Conservation (phyloP, 75 land plant species). For the Selaginella tamariscina region DNA sequence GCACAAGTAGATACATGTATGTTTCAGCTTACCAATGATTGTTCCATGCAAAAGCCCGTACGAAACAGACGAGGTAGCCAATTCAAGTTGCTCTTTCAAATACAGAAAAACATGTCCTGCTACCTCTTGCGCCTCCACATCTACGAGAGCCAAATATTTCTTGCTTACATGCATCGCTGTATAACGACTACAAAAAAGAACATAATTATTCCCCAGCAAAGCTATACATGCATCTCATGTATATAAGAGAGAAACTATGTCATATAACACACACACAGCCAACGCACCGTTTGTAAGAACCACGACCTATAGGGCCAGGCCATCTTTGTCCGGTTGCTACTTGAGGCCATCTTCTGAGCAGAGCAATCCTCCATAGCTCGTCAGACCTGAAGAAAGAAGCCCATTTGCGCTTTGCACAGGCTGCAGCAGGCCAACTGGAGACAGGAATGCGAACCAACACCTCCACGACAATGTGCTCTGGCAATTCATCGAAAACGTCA, state of each 20-base stretch:
- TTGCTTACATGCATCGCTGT: slow-evolving; percentile 52
- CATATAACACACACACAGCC: not conserved
- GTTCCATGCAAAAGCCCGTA: slow-evolving; percentile 78
- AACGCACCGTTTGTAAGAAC: slow-evolving; percentile 45
- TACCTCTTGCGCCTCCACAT: slow-evolving; percentile 54
- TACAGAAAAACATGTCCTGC: slow-evolving; percentile 66
- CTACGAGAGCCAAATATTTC: slow-evolving; percentile 26
- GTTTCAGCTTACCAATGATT: slow-evolving; percentile 49
- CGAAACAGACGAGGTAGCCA: slow-evolving; percentile 36
- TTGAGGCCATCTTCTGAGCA: slow-evolving; percentile 41
- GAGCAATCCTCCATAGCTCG: slow-evolving; percentile 58
- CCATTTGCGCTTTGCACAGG: slow-evolving; percentile 61
- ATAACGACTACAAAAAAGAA: slow-evolving; percentile 45
- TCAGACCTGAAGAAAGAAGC: slow-evolving; percentile 52
- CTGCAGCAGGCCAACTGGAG: slow-evolving; percentile 44
- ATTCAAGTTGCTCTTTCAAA: slow-evolving; percentile 76
- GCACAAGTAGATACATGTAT: slow-evolving; percentile 1
- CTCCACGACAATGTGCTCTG: slow-evolving; percentile 75
- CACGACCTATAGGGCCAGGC: slow-evolving; percentile 80
- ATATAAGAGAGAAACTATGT: not conserved
- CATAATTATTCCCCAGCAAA: not conserved
- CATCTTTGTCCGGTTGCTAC: slow-evolving; percentile 40
- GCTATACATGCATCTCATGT: not conserved
- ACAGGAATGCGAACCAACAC: slow-evolving; percentile 46
- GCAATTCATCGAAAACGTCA: slow-evolving; percentile 42